A percentile compares a stretch with the other conserved stretches of the same genome.
These are phyloP conservation scores for Pyrenochaeta sp. DNA, from an alignment of 2,329 filamentous ascomycete species.

Conservation along the genomic window DNA sequence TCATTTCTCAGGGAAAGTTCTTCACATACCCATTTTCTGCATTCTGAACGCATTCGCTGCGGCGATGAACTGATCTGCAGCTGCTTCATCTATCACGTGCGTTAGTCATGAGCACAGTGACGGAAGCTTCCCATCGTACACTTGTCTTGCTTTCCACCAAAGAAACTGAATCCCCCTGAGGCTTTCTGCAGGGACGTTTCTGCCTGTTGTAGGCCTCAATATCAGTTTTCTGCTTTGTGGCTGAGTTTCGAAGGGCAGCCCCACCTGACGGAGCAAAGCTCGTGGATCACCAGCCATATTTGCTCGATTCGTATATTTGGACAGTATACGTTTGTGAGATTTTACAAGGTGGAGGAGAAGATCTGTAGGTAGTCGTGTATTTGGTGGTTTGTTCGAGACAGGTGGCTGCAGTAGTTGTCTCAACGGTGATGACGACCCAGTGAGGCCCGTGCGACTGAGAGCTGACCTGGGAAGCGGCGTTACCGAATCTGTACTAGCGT, in stretches of 20 bases:
- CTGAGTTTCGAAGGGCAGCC: slow-evolving; percentile 37
- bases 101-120: slow-evolving; percentile 19
- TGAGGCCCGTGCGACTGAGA: slow-evolving; percentile 35
- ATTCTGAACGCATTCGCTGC: slow-evolving; percentile 92
- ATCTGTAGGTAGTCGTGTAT: slow-evolving; percentile 12
- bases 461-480: slow-evolving; percentile 26
- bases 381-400: slow-evolving; percentile 38
- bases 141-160: slow-evolving; percentile 87
- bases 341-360: slow-evolving; percentile 4
- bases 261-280: slow-evolving; percentile 50
- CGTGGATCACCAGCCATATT: slow-evolving; percentile 50
- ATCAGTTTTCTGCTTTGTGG: slow-evolving; percentile 39
- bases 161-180: slow-evolving; percentile 84
- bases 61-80: slow-evolving; percentile 85
- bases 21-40: slow-evolving; percentile 76
- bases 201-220: slow-evolving; percentile 67
- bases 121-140: slow-evolving; percentile 48
- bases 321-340: not conserved
- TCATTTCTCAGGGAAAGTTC: not conserved
- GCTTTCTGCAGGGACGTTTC: slow-evolving; percentile 82
- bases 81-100: slow-evolving; percentile 69
- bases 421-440: slow-evolving; percentile 42
- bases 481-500: slow-evolving; percentile 24
- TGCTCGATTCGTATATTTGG: slow-evolving; percentile 9
- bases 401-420: slow-evolving; percentile 43